Evolutionary conservation across 306 rosid species (phyloP).

Genomic region (Cotoneaster glaucophyllus): DNA sequence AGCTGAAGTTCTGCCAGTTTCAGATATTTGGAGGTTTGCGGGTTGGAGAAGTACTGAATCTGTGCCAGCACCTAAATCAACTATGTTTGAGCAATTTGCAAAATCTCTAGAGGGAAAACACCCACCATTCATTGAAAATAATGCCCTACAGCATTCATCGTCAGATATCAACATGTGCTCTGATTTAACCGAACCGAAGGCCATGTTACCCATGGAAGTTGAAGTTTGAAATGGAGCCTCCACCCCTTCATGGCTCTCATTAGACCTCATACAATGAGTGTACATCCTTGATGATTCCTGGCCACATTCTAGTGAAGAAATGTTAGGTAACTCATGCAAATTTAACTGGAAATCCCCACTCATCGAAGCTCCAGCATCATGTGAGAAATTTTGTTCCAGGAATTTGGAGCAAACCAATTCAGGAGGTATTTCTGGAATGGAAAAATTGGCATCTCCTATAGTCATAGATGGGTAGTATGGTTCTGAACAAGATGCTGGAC

Average conservation of each 20-base stretch:
- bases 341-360: conserved; percentile 40
- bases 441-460: conserved; percentile 50
- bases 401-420: conserved; percentile 48
- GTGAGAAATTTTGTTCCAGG: conserved; percentile 50
- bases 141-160: conserved; percentile 78
- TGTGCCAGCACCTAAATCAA: conserved; percentile 39
- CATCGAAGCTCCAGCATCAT: conserved; percentile 38
- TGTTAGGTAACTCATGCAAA: conserved; percentile 40
- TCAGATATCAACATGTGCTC: conserved; percentile 62
- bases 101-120: conserved; percentile 45
- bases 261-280: conserved; percentile 38
- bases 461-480: conserved; percentile 45
- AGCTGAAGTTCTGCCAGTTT: conserved; percentile 30
- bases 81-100: conserved; percentile 21
- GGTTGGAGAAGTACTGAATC: conserved; percentile 45
- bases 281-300: conserved; percentile 50
- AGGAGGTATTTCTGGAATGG: conserved; percentile 45
- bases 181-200: conserved; percentile 33
- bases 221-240: conserved; percentile 47
- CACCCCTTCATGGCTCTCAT: conserved; percentile 36
- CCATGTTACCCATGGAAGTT: conserved; percentile 31
- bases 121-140: conserved; percentile 54
- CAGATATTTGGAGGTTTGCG: conserved; percentile 30
- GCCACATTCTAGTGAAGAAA: conserved; percentile 49
- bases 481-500: conserved; percentile 65